Evolutionary conservation across 345 rosid species (phyloP), one percentile per base, ranked within the genome.

Genomic region (Xanthoceras sorbifolium): DNA sequence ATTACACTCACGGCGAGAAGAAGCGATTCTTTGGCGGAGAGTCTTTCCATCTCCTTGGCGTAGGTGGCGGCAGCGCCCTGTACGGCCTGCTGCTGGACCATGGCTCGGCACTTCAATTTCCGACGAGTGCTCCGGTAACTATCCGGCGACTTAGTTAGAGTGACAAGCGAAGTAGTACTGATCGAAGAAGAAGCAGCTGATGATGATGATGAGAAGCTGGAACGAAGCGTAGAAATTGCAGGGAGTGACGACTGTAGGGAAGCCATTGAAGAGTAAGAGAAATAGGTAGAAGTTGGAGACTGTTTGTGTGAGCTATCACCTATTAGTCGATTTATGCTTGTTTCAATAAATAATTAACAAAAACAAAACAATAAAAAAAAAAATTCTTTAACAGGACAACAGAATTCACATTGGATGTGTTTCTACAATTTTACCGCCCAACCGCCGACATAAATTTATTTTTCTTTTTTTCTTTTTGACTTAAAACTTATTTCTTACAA

Each of bases 41-140:
- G 98, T 12, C 99, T 82, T 78, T 96, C 99, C 99, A 96, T 96
- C 73, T 88, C 97, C 83, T 90, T 91, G 63, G 99, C 99, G 81
- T 96, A 92, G 48, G 89, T 75, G 1, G 93, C 92, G 23, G 94
- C 85, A 78, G 97, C 87, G 22, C 95, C 97, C 55, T 87, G 92
- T 1, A 81, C 91, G 18, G 91, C 72, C 82, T 91, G 89, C 82
- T 91, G 89, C 81, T 90, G 89, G 10, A 90, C 94, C 97, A 90
- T 93, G 34, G 91, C 87, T 66, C 64, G 78, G 78, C 80, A 77
- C 8, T 70, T 55, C 29, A 57, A 59, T 44, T 70, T 42, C 66
- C 82, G 75, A 57, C 80, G 77, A 52, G 1, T 71, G 48, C 68
- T 72, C 81, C 75, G 64, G 70, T 71, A 63, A 38, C 59, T 64